phyloP scores from a whole-genome alignment of 2,329 filamentous ascomycete species.

The Venturia oleaginea region DNA sequence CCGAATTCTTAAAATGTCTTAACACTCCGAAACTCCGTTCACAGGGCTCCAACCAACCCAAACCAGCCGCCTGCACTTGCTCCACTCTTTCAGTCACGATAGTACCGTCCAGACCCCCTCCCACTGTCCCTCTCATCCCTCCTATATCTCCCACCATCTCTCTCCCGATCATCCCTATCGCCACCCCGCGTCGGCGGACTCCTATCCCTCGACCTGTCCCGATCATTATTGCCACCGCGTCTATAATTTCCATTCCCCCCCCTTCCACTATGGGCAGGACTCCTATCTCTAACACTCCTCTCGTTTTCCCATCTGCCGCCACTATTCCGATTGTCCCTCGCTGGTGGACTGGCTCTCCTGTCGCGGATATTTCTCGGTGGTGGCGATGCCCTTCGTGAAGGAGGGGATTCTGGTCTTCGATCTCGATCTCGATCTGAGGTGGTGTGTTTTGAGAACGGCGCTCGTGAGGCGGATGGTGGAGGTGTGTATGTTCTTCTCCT shows the following conservation, averaged over 20 bases:
- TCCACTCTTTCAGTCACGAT: neutral
- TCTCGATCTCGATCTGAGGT: neutral
- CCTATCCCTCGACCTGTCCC: conserved; percentile 19
- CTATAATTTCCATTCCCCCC: conserved; percentile 21
- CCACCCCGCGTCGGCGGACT: neutral
- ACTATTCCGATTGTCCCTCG: conserved; percentile 18
- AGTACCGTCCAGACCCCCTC: neutral
- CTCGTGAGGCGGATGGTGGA: neutral
- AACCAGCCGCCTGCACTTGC: too few relatives aligned
- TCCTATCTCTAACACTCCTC: conserved; percentile 19
- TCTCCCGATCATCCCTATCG: neutral
- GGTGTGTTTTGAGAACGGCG: neutral
- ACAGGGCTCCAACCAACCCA: too few relatives aligned
- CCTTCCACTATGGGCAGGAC: conserved; percentile 18
- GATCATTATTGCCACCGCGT: conserved; percentile 19
- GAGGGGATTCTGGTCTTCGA: conserved; percentile 1
- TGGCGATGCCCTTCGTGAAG: neutral
- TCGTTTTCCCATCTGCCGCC: conserved; percentile 22
- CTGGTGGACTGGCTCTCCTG: neutral
- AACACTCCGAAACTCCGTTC: too few relatives aligned
- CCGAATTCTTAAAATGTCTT: too few relatives aligned
- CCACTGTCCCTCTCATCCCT: conserved; percentile 5
- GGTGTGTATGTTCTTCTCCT: conserved; percentile 20
- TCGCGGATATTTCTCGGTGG: neutral
- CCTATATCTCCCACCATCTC: conserved; percentile 2